Base-by-base conservation (phyloP, 2,329 filamentous ascomycete genomes). In the Diplocarpon mali region DNA sequence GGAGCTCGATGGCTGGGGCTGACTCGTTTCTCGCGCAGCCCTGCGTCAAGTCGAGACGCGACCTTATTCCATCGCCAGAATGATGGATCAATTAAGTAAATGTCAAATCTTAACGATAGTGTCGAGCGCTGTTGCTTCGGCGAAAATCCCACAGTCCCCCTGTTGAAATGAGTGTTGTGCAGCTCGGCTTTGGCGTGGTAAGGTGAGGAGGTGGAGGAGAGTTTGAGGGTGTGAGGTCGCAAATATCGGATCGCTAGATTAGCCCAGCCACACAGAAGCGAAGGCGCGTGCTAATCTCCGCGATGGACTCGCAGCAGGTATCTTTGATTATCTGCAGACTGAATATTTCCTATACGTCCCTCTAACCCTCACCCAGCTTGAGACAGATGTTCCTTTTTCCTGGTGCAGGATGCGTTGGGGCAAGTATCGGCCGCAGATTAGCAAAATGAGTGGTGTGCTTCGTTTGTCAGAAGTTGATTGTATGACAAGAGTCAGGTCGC, bases 41-140 rank as follows among this genome's bases (percentile, higher is more conserved):
- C 42, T 47, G 50, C 40, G 39, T 38, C 34, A 34, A 42, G 29
- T 39, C 45, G 48, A 46, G 47, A 7, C 15, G n/a, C 15, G 34
- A 50, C 45, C 16, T 44, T 53, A 54, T 44, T 57, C 51, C 53
- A 53, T 57, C 30, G 16, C 44, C 15, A 36, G 27, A 16, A 12
- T 6, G 15, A n/a, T n/a, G 20, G 32, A 15, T 37, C 11, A 13
- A 29, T 13, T 24, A 35, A 39, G 37, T 29, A 35, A 44, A 32
- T 30, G 15, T 46, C 35, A 42, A 38, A 42, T 38, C 15, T 36
- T 27, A 10, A 28, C 17, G 20, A 40, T 30, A 30, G 35, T 7
- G 16, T 39, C 16, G 14, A 36, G 13, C 7, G 20, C 11, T 28
- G 14, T 24, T 16, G 28, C 29, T 29, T 40, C 30, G 27, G 34